A percentile compares a stretch with the other conserved stretches of the same genome.
Conservation (phyloP, 768 basidiomycete genomes). For the Rhizopogon vesiculosus region DNA sequence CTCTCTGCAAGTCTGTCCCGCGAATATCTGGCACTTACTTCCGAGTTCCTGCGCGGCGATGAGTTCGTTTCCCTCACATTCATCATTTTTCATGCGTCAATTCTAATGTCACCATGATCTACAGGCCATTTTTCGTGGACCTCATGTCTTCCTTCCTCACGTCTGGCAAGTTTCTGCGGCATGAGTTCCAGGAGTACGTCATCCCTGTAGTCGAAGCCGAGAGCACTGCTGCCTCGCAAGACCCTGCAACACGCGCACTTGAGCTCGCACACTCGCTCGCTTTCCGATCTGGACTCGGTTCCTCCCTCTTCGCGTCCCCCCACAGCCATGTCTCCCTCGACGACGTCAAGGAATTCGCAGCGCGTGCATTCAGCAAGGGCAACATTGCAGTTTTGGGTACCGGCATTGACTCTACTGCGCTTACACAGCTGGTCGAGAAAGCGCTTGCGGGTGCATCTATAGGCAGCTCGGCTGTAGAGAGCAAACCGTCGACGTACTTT, state of each 20-base stretch:
- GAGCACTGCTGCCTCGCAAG: constrained; percentile 48
- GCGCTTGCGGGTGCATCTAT: constrained; percentile 43
- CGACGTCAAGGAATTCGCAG: constrained; percentile 73
- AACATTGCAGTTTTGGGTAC: constrained; percentile 87
- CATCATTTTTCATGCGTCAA: neutral
- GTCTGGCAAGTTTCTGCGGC: constrained; percentile 75
- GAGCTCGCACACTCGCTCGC: constrained; percentile 88
- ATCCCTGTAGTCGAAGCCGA: constrained; percentile 69
- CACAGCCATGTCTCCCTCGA: constrained; percentile 57
- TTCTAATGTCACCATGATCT: neutral
- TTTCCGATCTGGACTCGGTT: constrained; percentile 92
- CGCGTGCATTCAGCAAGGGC: constrained; percentile 65
- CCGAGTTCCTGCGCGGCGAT: constrained; percentile 93
- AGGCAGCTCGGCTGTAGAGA: constrained; percentile 27
- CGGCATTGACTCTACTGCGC: constrained; percentile 69
- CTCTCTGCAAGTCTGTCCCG: constrained; percentile 79
- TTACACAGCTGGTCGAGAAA: constrained; percentile 68
- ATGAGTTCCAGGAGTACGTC: constrained; percentile 75
- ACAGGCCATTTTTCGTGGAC: constrained; percentile 85
- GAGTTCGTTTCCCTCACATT: constrained; percentile 61
- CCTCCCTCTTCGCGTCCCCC: constrained; percentile 80
- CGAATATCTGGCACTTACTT: constrained; percentile 90
- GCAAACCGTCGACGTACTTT: constrained; percentile 46
- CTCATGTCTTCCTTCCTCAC: constrained; percentile 81
- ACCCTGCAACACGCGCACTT: constrained; percentile 67